phyloP scores from a whole-genome alignment of 2,329 filamentous ascomycete species.

The Fusarium nelsonii region DNA sequence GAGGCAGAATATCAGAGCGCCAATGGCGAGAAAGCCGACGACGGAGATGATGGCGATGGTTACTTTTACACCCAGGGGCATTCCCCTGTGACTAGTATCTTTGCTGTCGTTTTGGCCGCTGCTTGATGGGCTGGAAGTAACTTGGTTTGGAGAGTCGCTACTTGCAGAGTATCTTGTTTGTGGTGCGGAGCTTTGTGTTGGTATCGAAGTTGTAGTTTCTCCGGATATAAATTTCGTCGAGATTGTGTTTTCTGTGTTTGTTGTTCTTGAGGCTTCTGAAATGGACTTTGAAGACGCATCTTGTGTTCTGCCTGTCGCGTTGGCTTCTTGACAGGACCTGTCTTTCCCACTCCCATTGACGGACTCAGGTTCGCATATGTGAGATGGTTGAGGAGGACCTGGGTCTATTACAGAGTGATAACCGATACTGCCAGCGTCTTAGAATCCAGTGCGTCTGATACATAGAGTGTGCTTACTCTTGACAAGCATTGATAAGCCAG shows the following conservation, averaged over 20 bases:
- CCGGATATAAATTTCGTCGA: slow-evolving; percentile 1
- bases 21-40: slow-evolving; percentile 55
- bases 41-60: slow-evolving; percentile 60
- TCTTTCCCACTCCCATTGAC: slow-evolving; percentile 11
- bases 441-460: slow-evolving; percentile 1
- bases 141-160: slow-evolving; percentile 35
- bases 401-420: slow-evolving; percentile 45
- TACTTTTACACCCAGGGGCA: slow-evolving; percentile 58
- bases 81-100: slow-evolving; percentile 13
- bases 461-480: slow-evolving; percentile 58
- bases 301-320: background rate
- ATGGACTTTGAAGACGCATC: slow-evolving; percentile 2
- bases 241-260: background rate
- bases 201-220: slow-evolving; percentile 7
- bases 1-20: slow-evolving; percentile 55
- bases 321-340: slow-evolving; percentile 29
- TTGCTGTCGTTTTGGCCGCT: background rate
- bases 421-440: slow-evolving; percentile 41
- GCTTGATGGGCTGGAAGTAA: slow-evolving; percentile 25
- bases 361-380: slow-evolving; percentile 40
- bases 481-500: slow-evolving; percentile 63
- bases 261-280: background rate
- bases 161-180: slow-evolving; percentile 38
- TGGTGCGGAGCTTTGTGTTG: slow-evolving; percentile 22
- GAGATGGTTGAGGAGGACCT: slow-evolving; percentile 45